Conservation (phyloP, 768 basidiomycete species). For the Lentinus tigrinus region DNA sequence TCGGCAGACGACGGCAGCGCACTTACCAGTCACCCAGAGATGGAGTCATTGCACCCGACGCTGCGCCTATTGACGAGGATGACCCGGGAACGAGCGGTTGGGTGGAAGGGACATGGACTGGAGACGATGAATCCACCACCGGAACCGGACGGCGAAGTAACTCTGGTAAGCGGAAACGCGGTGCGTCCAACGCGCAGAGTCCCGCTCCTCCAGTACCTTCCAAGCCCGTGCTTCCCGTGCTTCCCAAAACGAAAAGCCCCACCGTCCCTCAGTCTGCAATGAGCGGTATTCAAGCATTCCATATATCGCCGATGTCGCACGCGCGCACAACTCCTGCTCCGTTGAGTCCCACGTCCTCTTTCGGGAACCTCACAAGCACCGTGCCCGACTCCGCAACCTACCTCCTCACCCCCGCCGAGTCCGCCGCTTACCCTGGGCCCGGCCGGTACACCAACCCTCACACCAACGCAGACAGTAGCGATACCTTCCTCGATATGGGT, state of each 20-base stretch:
- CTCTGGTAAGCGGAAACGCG: constrained; percentile 7
- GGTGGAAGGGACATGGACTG: constrained; percentile 14
- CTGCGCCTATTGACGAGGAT: constrained; percentile 10
- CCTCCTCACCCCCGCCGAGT: not conserved
- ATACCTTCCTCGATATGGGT: constrained; percentile 8
- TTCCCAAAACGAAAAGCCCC: not conserved
- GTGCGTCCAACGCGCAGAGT: not conserved
- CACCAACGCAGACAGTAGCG: not conserved
- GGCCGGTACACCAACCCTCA: not conserved
- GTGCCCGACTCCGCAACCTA: constrained; percentile 11
- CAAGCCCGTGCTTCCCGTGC: not conserved
- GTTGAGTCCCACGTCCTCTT: constrained; percentile 12
- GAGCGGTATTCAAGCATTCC: constrained; percentile 2
- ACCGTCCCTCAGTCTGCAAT: not conserved
- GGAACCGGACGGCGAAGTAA: not conserved
- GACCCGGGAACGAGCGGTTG: constrained; percentile 15
- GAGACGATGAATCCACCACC: not conserved
- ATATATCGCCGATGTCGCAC: not conserved
- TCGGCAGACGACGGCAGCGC: constrained; percentile 1
- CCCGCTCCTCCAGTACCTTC: not conserved
- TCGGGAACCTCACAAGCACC: constrained; percentile 5
- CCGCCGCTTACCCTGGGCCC: not conserved
- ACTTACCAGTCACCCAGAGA: not conserved
- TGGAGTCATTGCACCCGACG: constrained; percentile 3
- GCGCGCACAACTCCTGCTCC: constrained; percentile 2